Base-by-base conservation (phyloP, 2,329 filamentous ascomycete species). In the Penicillium sp. region DNA sequence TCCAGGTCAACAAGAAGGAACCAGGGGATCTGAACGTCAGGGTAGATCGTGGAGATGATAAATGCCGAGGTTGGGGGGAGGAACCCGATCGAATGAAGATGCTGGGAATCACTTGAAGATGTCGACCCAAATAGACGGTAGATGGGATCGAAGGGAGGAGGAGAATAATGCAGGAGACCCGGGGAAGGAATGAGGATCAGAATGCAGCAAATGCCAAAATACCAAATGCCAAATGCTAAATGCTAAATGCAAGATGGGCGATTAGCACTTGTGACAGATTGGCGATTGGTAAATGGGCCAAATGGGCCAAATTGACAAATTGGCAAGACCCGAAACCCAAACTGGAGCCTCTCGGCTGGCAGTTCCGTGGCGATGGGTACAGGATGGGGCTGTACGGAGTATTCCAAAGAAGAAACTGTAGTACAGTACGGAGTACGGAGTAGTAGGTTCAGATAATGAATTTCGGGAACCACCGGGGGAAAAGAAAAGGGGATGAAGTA, bases 41-140 rank as follows among this genome's bases (percentile, higher is more conserved):
- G 24, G 35, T 9, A 42, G 51, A 54, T 54, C 51, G 35, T 54
- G 51, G 51, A 28, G 51, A 40, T n/a, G 60, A 56, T 50, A 61
- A 65, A 58, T 54, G 35, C 51, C 51, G 51, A 40, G 51, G 51
- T 40, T 54, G 35, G 51, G 35, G 33, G 19, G 9, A 17, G 51
- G 6, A 22, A 42, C 3, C 37, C 37, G 51, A 40, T 28, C 51
- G 22, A 54, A 54, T 30, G 19, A 42, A 13, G 33, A n/a, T 26
- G 35, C 22, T 8, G 22, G 10, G 30, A 33, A 33, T 10, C 9
- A 35, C 19, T 24, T 9, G 51, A 28, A 38, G 37, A 26, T n/a
- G 30, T 33, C 30, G 30, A 33, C 30, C 30, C 30, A 33, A 33
- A 33, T 33, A 10, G 9, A 10, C 30, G 30, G 30, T 33, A 33